phyloP scores from a whole-genome alignment of 2,329 filamentous ascomycete species.

The Aotearoamyces nothofagi region DNA sequence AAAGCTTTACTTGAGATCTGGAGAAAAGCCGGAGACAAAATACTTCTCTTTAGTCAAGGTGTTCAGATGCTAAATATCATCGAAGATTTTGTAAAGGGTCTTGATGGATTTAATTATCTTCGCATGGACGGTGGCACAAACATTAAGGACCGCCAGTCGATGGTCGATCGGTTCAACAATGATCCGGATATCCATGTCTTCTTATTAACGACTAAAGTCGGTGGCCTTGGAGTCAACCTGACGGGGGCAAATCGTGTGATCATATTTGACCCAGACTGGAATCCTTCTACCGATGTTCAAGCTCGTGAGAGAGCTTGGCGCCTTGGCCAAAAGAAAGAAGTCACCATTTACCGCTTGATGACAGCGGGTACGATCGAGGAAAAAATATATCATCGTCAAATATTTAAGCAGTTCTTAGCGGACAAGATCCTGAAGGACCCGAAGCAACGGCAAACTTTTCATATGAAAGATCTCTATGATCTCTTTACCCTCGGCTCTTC shows the following conservation, averaged over 20 bases:
- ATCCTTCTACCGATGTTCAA: slow-evolving; percentile 90
- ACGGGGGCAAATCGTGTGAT: slow-evolving; percentile 93
- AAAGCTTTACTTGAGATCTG: slow-evolving; percentile 77
- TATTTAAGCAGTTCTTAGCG: slow-evolving; percentile 95
- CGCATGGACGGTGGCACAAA: slow-evolving; percentile 91
- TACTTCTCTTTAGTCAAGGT: slow-evolving; percentile 82
- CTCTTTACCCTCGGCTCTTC: slow-evolving; percentile 67
- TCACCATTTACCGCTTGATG: slow-evolving; percentile 96
- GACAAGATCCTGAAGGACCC: slow-evolving; percentile 94
- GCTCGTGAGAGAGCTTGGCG: slow-evolving; percentile 93
- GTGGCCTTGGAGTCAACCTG: slow-evolving; percentile 83
- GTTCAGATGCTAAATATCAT: slow-evolving; percentile 93
- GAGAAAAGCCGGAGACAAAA: slow-evolving; percentile 78
- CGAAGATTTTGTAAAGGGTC: slow-evolving; percentile 57
- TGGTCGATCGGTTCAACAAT: slow-evolving; percentile 89
- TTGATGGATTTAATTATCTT: slow-evolving; percentile 59
- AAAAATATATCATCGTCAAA: slow-evolving; percentile 97
- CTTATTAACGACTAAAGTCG: slow-evolving; percentile 87
- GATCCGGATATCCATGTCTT: slow-evolving; percentile 72
- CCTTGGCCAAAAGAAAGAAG: slow-evolving; percentile 84
- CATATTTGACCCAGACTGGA: slow-evolving; percentile 98
- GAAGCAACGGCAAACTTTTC: slow-evolving; percentile 83
- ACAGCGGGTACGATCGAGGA: slow-evolving; percentile 96
- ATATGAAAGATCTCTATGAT: slow-evolving; percentile 80
- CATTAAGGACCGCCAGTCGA: slow-evolving; percentile 72